Base-by-base conservation (phyloP, 2,329 filamentous ascomycete genomes). In the Westerdykella sp. region DNA sequence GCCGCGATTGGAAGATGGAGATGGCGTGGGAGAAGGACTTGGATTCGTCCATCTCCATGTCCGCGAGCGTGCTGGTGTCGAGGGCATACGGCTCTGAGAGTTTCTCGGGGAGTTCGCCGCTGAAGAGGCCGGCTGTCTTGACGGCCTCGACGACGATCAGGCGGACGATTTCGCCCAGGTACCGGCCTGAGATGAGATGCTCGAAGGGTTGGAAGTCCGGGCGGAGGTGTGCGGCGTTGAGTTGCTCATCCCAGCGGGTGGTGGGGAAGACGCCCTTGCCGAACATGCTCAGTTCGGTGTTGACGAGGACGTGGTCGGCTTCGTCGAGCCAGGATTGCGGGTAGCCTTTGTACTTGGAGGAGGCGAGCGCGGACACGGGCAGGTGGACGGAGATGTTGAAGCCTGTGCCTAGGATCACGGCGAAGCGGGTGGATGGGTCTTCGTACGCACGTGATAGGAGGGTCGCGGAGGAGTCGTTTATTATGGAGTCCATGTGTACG, bases 231-330 rank as follows among this genome's bases (percentile, higher is more conserved):
- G 70, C 71, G 22, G 66, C 61, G 59, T 83, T 83, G 39, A 84
- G 67, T 23, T 72, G 55, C 6, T 81, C 76, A 50, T 84, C 80
- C 79, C 79, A 83, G 12, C 74, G 69, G 5, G 79, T 81, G 51
- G 71, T 73, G 1, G 78, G 77, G 31, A 81, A 69, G 22, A 81
- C 70, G 16, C 73, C 68, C 45, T 78, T 74, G 38, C 77, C 80
- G 49, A 82, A 82, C 79, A 83, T 82, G 67, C 79, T 81, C 53
- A 82, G 68, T 57, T 84, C 80, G 6, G 76, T 83, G 58, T 84
- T 84, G 54, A 82, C 73, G 41, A 83, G 75, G 25, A 83, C 80
- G 46, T 79, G 73, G 23, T 74, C 70, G n/a, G 79, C 78, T 34
- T 73, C 68, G 22, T 73, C 69, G 44, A 77, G 72, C 77, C 78